A percentile compares a stretch with the other conserved stretches of the same genome.
phyloP scores from a whole-genome alignment of 2,329 filamentous ascomycete genomes.

The Malbranchea cinnamomea region DNA sequence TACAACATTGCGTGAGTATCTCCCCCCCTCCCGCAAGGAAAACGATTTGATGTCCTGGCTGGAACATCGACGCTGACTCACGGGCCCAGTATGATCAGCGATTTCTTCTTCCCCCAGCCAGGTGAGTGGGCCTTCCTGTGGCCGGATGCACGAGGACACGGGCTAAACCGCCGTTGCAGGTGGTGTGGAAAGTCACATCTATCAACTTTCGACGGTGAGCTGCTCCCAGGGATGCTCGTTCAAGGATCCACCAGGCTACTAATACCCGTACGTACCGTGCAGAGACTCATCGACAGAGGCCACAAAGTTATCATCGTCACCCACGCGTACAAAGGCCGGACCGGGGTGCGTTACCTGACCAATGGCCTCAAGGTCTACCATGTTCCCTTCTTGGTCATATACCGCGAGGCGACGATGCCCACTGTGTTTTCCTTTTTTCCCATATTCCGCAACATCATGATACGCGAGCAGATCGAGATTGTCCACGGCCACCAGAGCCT shows the following conservation, averaged over 20 bases:
- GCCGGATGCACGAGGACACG: not conserved
- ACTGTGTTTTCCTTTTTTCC: conserved; percentile 99
- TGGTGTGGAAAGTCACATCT: conserved; percentile 95
- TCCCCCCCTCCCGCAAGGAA: conserved; percentile 3
- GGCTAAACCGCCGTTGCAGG: too few species aligned
- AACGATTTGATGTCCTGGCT: conserved; percentile 3
- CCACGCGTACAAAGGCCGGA: conserved; percentile 81
- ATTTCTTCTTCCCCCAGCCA: conserved; percentile 98
- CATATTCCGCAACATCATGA: conserved; percentile 89
- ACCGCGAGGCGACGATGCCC: conserved; percentile 82
- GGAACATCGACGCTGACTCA: conserved; percentile 12
- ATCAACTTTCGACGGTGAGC: conserved; percentile 69
- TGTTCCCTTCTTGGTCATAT: conserved; percentile 89
- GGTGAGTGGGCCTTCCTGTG: conserved; percentile 28
- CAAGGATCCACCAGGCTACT: conserved; percentile 1
- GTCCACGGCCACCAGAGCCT: conserved; percentile 94
- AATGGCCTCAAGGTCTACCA: conserved; percentile 98
- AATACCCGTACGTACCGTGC: conserved; percentile 2
- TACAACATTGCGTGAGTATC: conserved; percentile 52
- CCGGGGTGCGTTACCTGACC: conserved; percentile 84
- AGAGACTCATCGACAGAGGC: conserved; percentile 90
- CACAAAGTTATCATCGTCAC: conserved; percentile 98
- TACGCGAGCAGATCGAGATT: conserved; percentile 89
- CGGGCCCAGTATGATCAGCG: conserved; percentile 73
- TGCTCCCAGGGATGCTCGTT: not conserved